Percentiles rank a stretch among this genome's conserved stretches.
These are phyloP conservation scores for Chaetomium tenue DNA, from an alignment of 495 filamentous ascomycete genomes.

Conservation along the genomic window DNA sequence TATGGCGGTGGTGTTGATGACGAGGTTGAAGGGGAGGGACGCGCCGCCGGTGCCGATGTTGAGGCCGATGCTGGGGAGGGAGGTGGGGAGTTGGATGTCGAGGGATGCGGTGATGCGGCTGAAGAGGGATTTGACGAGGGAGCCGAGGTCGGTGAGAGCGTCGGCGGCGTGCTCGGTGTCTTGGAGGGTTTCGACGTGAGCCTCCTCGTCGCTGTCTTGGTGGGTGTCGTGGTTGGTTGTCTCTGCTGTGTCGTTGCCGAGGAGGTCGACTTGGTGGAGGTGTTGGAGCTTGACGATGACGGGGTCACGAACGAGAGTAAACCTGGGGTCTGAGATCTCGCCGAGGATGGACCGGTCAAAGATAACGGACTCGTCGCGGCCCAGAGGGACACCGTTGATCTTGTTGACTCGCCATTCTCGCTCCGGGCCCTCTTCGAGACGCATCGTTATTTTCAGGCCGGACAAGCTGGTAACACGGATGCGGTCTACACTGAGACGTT, in stretches of 20 bases:
- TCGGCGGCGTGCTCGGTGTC: constrained; percentile 9
- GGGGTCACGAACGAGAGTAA: constrained; percentile 72
- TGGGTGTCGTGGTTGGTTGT: background rate
- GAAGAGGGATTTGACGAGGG: constrained; percentile 44
- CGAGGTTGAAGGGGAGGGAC: constrained; percentile 29
- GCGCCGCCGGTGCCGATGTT: background rate
- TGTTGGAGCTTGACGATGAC: constrained; percentile 65
- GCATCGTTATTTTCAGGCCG: constrained; percentile 74
- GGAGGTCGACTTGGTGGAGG: constrained; percentile 45
- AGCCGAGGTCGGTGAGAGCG: constrained; percentile 27
- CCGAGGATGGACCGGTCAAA: constrained; percentile 73
- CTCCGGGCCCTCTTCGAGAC: constrained; percentile 58
- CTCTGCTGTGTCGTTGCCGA: constrained; percentile 43
- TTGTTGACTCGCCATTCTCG: constrained; percentile 66
- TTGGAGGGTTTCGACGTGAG: constrained; percentile 6
- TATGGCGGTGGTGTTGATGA: constrained; percentile 57
- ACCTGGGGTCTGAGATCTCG: constrained; percentile 76
- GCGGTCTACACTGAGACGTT: constrained; percentile 59
- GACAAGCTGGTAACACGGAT: constrained; percentile 75
- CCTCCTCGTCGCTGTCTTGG: background rate
- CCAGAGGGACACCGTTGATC: constrained; percentile 75
- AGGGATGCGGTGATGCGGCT: constrained; percentile 34
- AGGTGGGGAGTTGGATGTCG: constrained; percentile 27
- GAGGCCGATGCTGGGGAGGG: background rate
- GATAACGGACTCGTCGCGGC: constrained; percentile 86